Evolutionary conservation across 306 rosid genomes (phyloP).

Genomic region (Purshia tridentata): DNA sequence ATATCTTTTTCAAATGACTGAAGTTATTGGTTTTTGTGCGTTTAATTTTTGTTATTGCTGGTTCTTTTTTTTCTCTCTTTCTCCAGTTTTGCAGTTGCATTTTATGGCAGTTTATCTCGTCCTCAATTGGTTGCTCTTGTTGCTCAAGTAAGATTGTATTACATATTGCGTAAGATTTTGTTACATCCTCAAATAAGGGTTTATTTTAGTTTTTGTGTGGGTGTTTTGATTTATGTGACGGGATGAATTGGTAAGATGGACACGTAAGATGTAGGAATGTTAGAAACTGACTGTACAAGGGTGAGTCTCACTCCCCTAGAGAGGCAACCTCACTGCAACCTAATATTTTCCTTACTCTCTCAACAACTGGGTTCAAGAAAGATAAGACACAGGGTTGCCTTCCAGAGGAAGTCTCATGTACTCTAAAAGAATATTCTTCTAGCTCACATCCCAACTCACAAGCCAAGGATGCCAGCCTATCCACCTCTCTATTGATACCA

Average conservation of each 20-base stretch:
- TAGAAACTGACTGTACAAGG: no score
- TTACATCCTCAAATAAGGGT: not conserved
- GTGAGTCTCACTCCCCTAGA: no score
- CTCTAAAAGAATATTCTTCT: no score
- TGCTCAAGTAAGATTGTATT: slow-evolving; percentile 72
- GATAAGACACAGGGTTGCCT: no score
- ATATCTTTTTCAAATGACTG: not conserved
- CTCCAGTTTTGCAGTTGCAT: slow-evolving; percentile 85
- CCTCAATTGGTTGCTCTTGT: slow-evolving; percentile 92
- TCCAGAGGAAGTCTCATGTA: no score
- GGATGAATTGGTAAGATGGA: not conserved
- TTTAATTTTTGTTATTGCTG: slow-evolving; percentile 24
- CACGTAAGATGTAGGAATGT: no score
- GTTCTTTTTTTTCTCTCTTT: not conserved
- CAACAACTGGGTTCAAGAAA: no score
- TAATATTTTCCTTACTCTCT: no score
- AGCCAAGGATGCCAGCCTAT: no score
- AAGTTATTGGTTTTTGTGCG: slow-evolving; percentile 8
- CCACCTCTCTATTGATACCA: no score
- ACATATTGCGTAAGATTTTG: slow-evolving; percentile 15
- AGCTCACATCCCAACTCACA: no score
- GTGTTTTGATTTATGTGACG: not conserved
- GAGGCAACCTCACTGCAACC: no score
- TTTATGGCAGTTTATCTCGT: slow-evolving; percentile 69
- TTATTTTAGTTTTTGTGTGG: not conserved